Evolutionary conservation across 345 rosid species (phyloP).

Genomic region (Rhizophora apiculata): DNA sequence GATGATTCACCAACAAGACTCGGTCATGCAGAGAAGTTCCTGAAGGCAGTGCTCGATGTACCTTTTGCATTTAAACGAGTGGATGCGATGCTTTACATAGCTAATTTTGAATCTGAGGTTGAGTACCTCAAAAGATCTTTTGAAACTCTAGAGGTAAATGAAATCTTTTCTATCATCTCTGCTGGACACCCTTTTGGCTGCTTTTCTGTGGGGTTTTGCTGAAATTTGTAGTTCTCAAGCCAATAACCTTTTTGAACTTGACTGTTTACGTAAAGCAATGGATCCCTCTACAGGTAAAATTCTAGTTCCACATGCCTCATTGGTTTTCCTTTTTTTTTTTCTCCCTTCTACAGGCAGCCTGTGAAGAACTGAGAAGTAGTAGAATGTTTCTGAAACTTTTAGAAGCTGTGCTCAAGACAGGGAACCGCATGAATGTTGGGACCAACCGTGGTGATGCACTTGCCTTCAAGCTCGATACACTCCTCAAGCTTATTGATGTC

Average conservation of each 20-base stretch:
- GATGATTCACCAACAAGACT: constrained; percentile 78
- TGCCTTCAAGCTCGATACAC: constrained; percentile 97
- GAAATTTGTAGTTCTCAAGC: neutral
- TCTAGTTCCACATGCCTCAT: neutral
- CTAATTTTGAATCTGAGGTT: constrained; percentile 88
- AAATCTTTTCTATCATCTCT: neutral
- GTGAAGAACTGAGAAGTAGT: constrained; percentile 85
- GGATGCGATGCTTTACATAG: constrained; percentile 83
- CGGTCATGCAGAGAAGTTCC: constrained; percentile 87
- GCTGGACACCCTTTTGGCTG: neutral
- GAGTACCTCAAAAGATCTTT: constrained; percentile 81
- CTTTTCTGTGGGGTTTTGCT: neutral
- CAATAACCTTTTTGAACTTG: too few species aligned
- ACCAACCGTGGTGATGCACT: constrained; percentile 98
- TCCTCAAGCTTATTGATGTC: constrained; percentile 89
- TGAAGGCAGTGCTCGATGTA: constrained; percentile 78
- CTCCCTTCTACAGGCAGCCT: constrained; percentile 63
- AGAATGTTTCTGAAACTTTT: constrained; percentile 92
- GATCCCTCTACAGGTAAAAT: neutral
- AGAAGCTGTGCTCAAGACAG: constrained; percentile 96
- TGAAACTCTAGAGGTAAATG: constrained; percentile 78
- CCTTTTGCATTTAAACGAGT: constrained; percentile 93
- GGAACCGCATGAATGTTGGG: constrained; percentile 98
- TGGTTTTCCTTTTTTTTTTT: neutral
- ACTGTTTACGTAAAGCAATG: neutral